Evolutionary conservation across 2,329 filamentous ascomycete genomes (phyloP), one percentile per base, ranked within the genome.

Genomic region (Bipolaris gigantea): DNA sequence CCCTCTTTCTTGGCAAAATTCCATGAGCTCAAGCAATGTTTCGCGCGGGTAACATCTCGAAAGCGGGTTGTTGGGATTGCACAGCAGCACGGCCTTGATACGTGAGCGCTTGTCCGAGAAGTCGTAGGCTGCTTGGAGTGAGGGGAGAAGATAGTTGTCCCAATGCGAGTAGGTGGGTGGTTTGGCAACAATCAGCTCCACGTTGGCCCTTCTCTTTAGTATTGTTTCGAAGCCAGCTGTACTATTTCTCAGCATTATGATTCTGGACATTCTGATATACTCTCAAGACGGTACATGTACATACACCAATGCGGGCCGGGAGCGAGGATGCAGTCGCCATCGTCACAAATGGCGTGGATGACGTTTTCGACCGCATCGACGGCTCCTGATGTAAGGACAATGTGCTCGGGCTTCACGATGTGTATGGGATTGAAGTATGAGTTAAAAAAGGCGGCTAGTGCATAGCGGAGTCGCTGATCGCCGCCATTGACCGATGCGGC

Each of bases 301-400:
- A 54, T 60, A 71, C 68, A 55, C 68, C 69, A 72, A 42, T 62
- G 63, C 15, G 69, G 69, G 1, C 69, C 69, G 6, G 68, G 68
- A 5, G 70, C 56, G n/a, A 72, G 59, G 15, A 72, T 59, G 33
- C 64, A 65, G 38, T 72, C 69, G 8, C 67, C 69, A 40, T 69
- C 66, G 25, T 71, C 67, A 46, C 69, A 72, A 2, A 72, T 56
- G 6, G 65, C 55, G 27, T 71, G 59, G 19, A 72, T 57, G 9
- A 69, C 33, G 16, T 51, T 65, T 25, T 70, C 67, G 16, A 72
- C 56, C 1, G 65, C 66, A 47, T 69, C 67, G 15, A 57, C 61
- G 2, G 63, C 64, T 10, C 69, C 68, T 0, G 67, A 65, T 13
- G 67, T 69, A 32, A 69, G 43, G 2, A 67, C 67, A 23, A 72